Evolutionary conservation across 106 monocot species (phyloP).

Genomic region (Allium cepa): DNA sequence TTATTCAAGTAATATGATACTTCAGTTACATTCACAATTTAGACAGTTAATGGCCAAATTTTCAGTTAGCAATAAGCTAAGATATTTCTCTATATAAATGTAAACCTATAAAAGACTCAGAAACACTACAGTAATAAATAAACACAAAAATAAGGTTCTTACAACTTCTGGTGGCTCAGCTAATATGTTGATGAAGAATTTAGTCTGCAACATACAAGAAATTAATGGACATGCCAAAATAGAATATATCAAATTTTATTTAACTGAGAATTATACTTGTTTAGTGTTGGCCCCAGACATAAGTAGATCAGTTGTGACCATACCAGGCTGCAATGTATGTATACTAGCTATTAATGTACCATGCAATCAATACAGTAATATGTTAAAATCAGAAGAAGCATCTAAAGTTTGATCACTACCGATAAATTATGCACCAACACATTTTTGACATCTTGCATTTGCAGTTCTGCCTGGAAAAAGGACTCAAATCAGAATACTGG

Average conservation of each 20-base stretch:
- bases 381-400: not conserved
- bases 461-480: constrained; percentile 25
- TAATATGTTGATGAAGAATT: constrained; percentile 98
- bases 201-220: constrained; percentile 43
- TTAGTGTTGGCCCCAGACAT: constrained; percentile 96
- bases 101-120: no score
- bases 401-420: not conserved
- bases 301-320: constrained; percentile 99
- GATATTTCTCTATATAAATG: no score
- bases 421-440: constrained; percentile 89
- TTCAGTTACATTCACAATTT: no score
- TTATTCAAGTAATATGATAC: no score
- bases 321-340: constrained; percentile 76
- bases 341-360: not conserved
- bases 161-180: constrained; percentile 96
- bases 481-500: not conserved
- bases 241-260: not conserved
- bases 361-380: not conserved
- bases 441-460: constrained; percentile 94
- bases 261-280: constrained; percentile 38
- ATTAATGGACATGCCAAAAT: not conserved
- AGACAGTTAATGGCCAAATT: no score
- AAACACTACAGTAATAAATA: no score
- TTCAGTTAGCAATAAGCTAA: no score
- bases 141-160: constrained; percentile 12